phyloP scores from a whole-genome alignment of 2,329 filamentous ascomycete genomes.

The Pseudodiploospora longispora region DNA sequence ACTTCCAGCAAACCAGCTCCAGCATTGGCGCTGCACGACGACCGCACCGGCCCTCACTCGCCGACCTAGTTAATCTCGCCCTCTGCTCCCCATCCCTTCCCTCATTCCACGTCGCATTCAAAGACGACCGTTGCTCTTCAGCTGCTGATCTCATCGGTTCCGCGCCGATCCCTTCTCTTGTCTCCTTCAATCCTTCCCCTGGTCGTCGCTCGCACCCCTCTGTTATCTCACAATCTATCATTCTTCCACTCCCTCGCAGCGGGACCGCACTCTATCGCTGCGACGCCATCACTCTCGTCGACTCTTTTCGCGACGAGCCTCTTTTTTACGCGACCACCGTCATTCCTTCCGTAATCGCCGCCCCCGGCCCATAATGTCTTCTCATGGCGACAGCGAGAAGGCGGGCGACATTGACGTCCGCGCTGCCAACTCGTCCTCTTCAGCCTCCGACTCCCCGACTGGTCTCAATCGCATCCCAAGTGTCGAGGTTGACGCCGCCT shows the following conservation, averaged over 20 bases:
- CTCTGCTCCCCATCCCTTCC: background rate
- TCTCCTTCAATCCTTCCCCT: too few species aligned
- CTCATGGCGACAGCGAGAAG: constrained; percentile 16
- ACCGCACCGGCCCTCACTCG: too few species aligned
- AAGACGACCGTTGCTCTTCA: constrained; percentile 1
- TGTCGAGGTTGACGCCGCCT: constrained; percentile 34
- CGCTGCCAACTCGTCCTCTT: constrained; percentile 13
- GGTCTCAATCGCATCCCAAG: background rate
- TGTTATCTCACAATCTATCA: too few species aligned
- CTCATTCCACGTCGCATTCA: constrained; percentile 4
- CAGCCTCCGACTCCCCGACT: constrained; percentile 10
- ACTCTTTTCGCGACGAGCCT: too few species aligned
- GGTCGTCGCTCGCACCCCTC: too few species aligned
- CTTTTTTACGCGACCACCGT: background rate
- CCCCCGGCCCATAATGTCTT: constrained; percentile 15
- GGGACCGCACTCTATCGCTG: too few species aligned
- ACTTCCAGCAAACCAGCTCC: too few species aligned
- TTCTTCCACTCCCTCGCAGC: too few species aligned
- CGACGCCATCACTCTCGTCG: too few species aligned
- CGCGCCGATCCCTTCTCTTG: constrained; percentile 1
- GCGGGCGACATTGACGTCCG: constrained; percentile 10
- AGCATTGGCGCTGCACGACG: too few species aligned
- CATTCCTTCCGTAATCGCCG: background rate
- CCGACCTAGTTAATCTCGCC: too few species aligned
- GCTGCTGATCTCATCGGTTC: constrained; percentile 3